Percentiles rank a stretch among this genome's conserved stretches.
Conservation (phyloP, 1,284 basidiomycete genomes). For the Abortiporus biennis region DNA sequence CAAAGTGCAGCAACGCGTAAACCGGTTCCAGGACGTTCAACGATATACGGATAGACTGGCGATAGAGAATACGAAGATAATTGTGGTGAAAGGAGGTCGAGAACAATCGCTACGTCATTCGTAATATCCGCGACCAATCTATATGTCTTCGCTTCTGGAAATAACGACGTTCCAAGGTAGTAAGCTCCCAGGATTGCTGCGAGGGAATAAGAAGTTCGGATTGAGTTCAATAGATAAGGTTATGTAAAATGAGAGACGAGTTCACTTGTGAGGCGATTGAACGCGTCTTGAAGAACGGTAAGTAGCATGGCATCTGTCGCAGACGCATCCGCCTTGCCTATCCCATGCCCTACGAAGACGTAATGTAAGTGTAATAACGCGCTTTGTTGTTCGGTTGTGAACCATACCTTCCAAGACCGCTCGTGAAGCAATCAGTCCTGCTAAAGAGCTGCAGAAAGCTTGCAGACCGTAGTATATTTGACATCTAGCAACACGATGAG, state of each 20-base stretch:
- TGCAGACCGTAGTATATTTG: constrained; percentile 62
- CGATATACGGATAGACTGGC: constrained; percentile 14
- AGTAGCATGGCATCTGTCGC: constrained; percentile 60
- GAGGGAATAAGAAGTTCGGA: not conserved
- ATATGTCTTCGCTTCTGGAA: constrained; percentile 65
- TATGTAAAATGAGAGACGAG: not conserved
- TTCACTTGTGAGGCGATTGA: constrained; percentile 57
- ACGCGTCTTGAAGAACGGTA: constrained; percentile 57
- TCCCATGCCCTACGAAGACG: constrained; percentile 47
- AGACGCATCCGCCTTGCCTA: constrained; percentile 58
- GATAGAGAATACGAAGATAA: constrained; percentile 24
- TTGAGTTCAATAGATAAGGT: not conserved
- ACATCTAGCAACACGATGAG: constrained; percentile 27
- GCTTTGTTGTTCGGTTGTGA: not conserved
- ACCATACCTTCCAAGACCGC: constrained; percentile 58
- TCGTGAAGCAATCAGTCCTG: constrained; percentile 55
- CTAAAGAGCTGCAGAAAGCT: constrained; percentile 63
- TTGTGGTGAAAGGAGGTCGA: constrained; percentile 55
- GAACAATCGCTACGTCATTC: constrained; percentile 52
- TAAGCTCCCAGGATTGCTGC: constrained; percentile 59
- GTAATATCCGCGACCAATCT: constrained; percentile 65
- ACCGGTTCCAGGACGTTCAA: constrained; percentile 23
- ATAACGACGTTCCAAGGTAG: constrained; percentile 54
- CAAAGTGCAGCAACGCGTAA: constrained; percentile 47
- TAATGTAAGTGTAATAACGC: too few species aligned